Base-by-base conservation (phyloP, 495 filamentous ascomycete species). In the Penicillium pulvis region DNA sequence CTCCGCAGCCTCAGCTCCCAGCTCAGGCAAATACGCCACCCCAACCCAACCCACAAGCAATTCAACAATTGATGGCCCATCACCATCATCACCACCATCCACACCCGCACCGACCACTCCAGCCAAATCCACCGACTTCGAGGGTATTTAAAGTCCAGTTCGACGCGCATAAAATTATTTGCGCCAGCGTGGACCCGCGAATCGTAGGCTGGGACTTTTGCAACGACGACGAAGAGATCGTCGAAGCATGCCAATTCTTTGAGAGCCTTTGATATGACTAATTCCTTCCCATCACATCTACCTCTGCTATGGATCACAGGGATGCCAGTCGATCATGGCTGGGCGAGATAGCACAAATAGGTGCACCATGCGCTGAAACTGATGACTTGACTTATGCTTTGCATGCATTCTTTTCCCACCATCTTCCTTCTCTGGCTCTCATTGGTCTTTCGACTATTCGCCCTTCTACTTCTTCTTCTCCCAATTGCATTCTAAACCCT, bases 131-230 rank as follows among this genome's bases (percentile, higher is more conserved):
- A 16, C 71, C 67, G 23, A 69, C 85, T 57, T 82, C 85, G 14
- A 75, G 94, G 28, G 90, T 98, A n/a, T 98, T 97, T 77, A 98
- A 98, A 74, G 80, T 98, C 26, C 95, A 98, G 75, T 98, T 97
- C 64, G 94, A 98, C 66, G 87, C 92, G 0, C 82, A 93, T 46
- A 87, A 93, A 68, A 96, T 98, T 70, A 90, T 98, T 53, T 96
- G 92, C 74, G 96, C 93, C 62, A 91, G 87, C 48, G 92, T 97
- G 65, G 89, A 94, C 56, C 88, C 86, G 31, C 86, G 87, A 51
- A 98, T 98, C 59, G 91, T 98, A 4, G 94, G 93, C 4, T 98
- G 94, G 94, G 94, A 98, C 75, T 98, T 97, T 80, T 93, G 92
- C 50, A 89, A 89, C 62, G 89, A 84, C n/a, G 94, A 98, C 53